Evolutionary conservation across 2,329 filamentous ascomycete species (phyloP).

Genomic region (Pyricularia grisea): DNA sequence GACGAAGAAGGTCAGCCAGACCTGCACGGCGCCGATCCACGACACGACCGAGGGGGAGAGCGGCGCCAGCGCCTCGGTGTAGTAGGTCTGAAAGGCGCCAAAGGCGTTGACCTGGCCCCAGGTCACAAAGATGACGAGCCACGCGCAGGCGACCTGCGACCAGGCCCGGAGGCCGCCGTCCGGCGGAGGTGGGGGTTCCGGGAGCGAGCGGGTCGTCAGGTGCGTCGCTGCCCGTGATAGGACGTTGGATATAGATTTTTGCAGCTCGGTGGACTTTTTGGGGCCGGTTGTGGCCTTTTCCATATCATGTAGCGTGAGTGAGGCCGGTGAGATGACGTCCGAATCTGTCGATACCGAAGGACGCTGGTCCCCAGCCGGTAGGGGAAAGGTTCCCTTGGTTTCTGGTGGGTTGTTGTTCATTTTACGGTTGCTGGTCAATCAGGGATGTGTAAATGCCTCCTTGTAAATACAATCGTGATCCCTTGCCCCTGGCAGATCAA

Average conservation of each 20-base stretch:
- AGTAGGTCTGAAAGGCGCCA: conserved; percentile 43
- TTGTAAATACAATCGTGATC: not conserved
- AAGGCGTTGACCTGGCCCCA: conserved; percentile 45
- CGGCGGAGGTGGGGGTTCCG: conserved; percentile 27
- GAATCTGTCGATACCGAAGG: not conserved
- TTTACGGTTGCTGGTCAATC: not conserved
- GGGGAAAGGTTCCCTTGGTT: not conserved
- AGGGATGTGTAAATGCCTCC: not conserved
- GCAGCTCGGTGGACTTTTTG: not conserved
- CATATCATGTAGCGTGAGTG: not conserved
- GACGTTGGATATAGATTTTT: conserved; percentile 8
- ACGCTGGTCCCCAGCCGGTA: not conserved
- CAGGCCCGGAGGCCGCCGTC: conserved; percentile 35
- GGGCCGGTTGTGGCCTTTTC: not conserved
- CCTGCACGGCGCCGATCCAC: conserved; percentile 41
- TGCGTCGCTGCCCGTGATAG: conserved; percentile 12
- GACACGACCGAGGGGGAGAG: conserved; percentile 32
- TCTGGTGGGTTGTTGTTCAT: not conserved
- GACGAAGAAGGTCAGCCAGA: conserved; percentile 42
- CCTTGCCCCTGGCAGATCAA: not conserved
- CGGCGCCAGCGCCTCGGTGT: conserved; percentile 23
- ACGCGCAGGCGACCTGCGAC: conserved; percentile 23
- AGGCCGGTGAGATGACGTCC: not conserved
- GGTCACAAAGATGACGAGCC: conserved; percentile 34
- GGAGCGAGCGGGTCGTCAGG: conserved; percentile 27